Conservation (phyloP, 768 basidiomycete genomes). For the Mrakia hoshinonis region DNA sequence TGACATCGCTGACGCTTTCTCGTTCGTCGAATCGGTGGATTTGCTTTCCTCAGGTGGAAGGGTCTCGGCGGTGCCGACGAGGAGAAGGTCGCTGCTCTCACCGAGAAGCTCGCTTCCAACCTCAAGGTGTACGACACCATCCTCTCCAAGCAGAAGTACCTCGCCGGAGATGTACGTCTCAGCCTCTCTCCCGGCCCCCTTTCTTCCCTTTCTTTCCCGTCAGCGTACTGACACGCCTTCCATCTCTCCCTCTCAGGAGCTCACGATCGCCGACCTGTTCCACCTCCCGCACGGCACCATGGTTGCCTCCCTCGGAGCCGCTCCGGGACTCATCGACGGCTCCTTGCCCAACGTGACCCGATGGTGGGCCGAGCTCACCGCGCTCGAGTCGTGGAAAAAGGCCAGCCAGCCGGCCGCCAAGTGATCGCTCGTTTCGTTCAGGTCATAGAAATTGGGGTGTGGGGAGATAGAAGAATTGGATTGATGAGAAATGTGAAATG, state of each 20-base stretch:
- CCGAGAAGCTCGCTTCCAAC: slow-evolving; percentile 42
- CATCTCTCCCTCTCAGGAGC: neutral
- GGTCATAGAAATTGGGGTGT: no score
- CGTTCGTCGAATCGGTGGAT: no score
- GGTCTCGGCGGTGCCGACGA: slow-evolving; percentile 17
- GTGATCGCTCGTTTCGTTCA: no score
- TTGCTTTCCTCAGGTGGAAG: neutral
- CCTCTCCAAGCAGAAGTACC: slow-evolving; percentile 51
- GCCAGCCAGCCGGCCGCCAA: slow-evolving; percentile 9
- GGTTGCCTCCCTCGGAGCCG: slow-evolving; percentile 31
- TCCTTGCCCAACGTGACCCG: slow-evolving; percentile 29
- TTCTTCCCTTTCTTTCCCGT: neutral
- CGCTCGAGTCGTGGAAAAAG: slow-evolving; percentile 20
- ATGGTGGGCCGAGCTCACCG: slow-evolving; percentile 32
- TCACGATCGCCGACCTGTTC: slow-evolving; percentile 55
- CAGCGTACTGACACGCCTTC: no score
- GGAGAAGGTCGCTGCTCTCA: slow-evolving; percentile 36
- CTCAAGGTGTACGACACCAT: slow-evolving; percentile 52
- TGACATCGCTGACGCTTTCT: neutral
- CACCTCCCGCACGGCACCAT: slow-evolving; percentile 48
- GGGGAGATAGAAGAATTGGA: no score
- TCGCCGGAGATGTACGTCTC: slow-evolving; percentile 45
- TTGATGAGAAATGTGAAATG: no score
- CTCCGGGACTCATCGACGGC: slow-evolving; percentile 30
- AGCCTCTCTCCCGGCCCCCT: neutral